These are phyloP conservation scores for Trichophyton rubrum DNA, from an alignment of 2,329 filamentous ascomycete species.

Conservation along the genomic window DNA sequence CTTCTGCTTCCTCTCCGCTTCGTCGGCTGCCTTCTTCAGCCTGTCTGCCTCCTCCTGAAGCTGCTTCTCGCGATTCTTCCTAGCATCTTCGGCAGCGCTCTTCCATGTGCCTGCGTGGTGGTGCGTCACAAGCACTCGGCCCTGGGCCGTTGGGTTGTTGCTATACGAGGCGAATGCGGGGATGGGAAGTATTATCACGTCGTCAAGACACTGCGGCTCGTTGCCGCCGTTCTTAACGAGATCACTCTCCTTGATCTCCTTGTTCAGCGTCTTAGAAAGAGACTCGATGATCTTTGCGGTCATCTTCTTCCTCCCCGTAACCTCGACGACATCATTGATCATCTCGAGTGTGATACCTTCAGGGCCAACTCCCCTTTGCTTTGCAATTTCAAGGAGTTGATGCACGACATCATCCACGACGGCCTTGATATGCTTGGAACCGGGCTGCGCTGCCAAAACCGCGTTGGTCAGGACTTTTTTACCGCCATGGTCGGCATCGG, in stretches of 20 bases:
- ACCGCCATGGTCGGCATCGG: constrained; percentile 17
- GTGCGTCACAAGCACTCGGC: constrained; percentile 9
- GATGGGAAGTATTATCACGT: constrained; percentile 19
- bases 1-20: constrained; percentile 3
- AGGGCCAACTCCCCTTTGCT: constrained; percentile 11
- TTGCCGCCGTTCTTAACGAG: constrained; percentile 16
- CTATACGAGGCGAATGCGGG: constrained; percentile 19
- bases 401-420: constrained; percentile 15
- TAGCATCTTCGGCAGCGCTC: constrained; percentile 6
- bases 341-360: constrained; percentile 16
- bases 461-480: constrained; percentile 17
- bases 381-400: constrained; percentile 14
- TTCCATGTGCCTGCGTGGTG: constrained; percentile 12
- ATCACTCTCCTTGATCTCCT: constrained; percentile 17
- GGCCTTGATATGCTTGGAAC: constrained; percentile 14
- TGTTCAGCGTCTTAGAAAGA: constrained; percentile 12
- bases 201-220: constrained; percentile 16
- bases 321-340: constrained; percentile 19
- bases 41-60: constrained; percentile 1
- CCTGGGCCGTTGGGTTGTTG: constrained; percentile 13
- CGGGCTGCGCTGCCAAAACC: constrained; percentile 15
- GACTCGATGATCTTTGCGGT: constrained; percentile 16
- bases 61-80: constrained; percentile 5
- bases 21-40: constrained; percentile 5
- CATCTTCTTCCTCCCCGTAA: constrained; percentile 21